Conservation (phyloP, 805 yeast genomes). For the Pichia scutulata region DNA sequence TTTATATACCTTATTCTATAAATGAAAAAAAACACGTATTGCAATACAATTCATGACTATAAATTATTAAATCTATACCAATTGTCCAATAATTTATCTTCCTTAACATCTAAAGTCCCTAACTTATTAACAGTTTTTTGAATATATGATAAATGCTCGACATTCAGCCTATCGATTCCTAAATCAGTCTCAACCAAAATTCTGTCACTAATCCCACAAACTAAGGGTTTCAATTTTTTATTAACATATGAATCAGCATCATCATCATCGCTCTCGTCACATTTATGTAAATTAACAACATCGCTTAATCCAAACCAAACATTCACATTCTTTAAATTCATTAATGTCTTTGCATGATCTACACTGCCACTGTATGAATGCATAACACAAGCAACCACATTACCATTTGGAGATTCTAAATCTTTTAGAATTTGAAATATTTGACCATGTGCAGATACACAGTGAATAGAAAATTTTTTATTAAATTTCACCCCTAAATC, state of each 20-base stretch:
- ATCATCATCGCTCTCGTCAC: slow-evolving; percentile 5
- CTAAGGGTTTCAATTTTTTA: slow-evolving; percentile 8
- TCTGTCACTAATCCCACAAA: slow-evolving; percentile 20
- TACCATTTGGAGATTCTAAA: neutral
- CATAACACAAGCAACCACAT: slow-evolving; percentile 43
- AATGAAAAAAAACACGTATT: neutral
- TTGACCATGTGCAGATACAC: slow-evolving; percentile 71
- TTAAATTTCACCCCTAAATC: slow-evolving; percentile 39
- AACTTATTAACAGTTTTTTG: neutral
- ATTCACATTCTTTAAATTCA: slow-evolving; percentile 33
- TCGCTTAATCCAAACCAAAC: slow-evolving; percentile 28
- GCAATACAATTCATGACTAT: neutral
- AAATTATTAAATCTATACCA: neutral
- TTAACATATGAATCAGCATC: neutral
- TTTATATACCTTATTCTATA: neutral
- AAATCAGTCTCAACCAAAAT: slow-evolving; percentile 50
- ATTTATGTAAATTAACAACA: slow-evolving; percentile 18
- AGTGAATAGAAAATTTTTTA: slow-evolving; percentile 52
- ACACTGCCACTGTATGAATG: slow-evolving; percentile 84
- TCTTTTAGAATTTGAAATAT: slow-evolving; percentile 34
- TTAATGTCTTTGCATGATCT: slow-evolving; percentile 53
- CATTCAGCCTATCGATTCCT: slow-evolving; percentile 22
- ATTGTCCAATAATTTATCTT: neutral
- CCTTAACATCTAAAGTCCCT: neutral
- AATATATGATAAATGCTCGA: neutral